Base-by-base conservation (phyloP, 2,329 filamentous ascomycete species). In the Cercospora berteroae region DNA sequence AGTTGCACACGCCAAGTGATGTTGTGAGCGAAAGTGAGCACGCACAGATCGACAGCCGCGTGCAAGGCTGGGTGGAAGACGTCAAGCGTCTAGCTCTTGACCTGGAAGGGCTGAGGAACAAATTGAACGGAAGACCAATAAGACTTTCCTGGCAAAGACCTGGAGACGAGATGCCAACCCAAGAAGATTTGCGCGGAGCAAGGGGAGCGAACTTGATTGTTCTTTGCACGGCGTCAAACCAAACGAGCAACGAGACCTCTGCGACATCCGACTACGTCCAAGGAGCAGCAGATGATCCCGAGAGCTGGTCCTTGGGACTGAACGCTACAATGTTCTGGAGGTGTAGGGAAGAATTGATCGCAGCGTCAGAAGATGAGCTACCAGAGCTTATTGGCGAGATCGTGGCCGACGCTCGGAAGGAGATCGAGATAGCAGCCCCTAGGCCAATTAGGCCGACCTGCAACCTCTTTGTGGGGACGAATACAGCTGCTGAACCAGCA, bases 231-330 rank as follows among this genome's bases (percentile, higher is more conserved):
- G 90, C 93, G 12, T 97, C 93, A 1, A 86, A 89, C 33, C 85
- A 90, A 16, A 88, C 93, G 1, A 90, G 88, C 12, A 88, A 86
- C 3, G 92, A 94, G 83, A 87, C 72, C 87, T 70, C 69, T 8
- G 67, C 87, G 29, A 88, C 90, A 75, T 87, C 86, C 3, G 89
- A 89, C 5, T 99, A 99, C 76, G 90, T 99, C 67, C 95, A 98
- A 80, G 95, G 95, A 60, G 94, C 94, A 0, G 95, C 91, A 2
- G 95, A 99, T 78, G 95, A 99, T 77, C 92, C 91, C 12, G 95
- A 99, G 82, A 92, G 92, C 72, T 99, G 95, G 95, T 90, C 93
- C 1, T 82, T 86, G 27, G 93, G 92, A 0, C 85, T 98, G 16
- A 95, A 91, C 0, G 88, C 94, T 0, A 77, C 82, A 0, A 70